Base-by-base conservation (phyloP, 495 filamentous ascomycete genomes). In the Astrothelium macrocarpum region DNA sequence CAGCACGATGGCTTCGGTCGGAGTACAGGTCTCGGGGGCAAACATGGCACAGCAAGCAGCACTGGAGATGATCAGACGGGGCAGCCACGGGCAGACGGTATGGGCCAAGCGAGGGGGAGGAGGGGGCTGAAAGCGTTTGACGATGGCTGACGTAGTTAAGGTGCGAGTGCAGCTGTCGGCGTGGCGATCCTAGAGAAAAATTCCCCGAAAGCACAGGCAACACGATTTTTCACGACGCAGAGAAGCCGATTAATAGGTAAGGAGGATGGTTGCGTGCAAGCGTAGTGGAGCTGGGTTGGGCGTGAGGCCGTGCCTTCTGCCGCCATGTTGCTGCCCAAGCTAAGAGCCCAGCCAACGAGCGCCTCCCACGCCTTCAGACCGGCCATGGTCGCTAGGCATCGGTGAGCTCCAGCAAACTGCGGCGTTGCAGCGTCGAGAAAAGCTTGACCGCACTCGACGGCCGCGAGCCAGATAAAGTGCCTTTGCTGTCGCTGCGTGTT, bases 291-390 rank as follows among this genome's bases (percentile, higher is more conserved):
- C 49, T 26, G 26, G 49, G 49, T 56, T 56, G 49, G 49, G 20
- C 49, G 16, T 5, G 10, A 5, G 11, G 45, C 11, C n/a, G 16
- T 49, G 45, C 14, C 14, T 49, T 12, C 12, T 49, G 45, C 10
- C 14, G n/a, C 49, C 20, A 29, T 56, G 23, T 56, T 56, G 49
- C 20, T 56, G 49, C 49, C 49, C 49, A 56, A 56, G 49, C 49
- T 56, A 29, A 26, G 49, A 5, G 23, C 25, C 12, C 49, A 20
- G 16, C 49, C 49, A 56, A 56, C 49, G 49, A 56, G 49, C 12
- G 49, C 0, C 5, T 56, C 49, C 49, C 49, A 56, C 49, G 49
- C 49, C 26, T 12, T 5, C 49, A 56, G 25, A 28, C 9, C 5
- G 20, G 12, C 25, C 20, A 9, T 9, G 23, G 23, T n/a, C 23